Conservation (phyloP, 192 early-diverging fungal genomes). For the Mortierella antarctica region DNA sequence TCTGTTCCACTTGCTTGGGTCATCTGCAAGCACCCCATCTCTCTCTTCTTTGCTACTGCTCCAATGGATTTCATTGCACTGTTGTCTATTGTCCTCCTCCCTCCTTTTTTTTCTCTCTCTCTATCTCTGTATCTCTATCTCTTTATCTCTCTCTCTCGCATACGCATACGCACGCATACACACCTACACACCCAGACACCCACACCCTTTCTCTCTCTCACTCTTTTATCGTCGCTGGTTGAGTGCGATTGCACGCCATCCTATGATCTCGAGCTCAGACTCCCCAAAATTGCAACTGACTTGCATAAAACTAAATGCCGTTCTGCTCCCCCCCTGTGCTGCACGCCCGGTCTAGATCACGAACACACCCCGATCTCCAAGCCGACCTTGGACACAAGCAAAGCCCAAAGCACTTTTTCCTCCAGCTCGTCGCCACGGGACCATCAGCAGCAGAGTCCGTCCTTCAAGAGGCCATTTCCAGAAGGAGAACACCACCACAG, state of each 20-base stretch:
- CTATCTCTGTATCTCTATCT: not conserved
- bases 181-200: no score
- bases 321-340: no score
- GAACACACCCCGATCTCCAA: no score
- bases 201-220: no score
- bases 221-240: no score
- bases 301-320: no score
- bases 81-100: not conserved
- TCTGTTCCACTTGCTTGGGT: not conserved
- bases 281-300: no score
- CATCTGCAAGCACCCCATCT: not conserved
- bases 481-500: slow-evolving; percentile 11
- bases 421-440: not conserved
- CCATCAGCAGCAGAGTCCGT: not conserved
- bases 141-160: not conserved
- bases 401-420: not conserved
- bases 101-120: not conserved
- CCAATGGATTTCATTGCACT: slow-evolving; percentile 1
- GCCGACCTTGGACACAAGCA: not conserved
- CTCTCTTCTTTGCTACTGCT: not conserved
- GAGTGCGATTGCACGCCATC: no score
- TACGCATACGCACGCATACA: no score
- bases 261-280: no score
- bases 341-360: not conserved
- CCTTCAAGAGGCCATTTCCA: not conserved